Base-by-base conservation (phyloP, 2,329 filamentous ascomycete species). In the Aspergillus versicolor region DNA sequence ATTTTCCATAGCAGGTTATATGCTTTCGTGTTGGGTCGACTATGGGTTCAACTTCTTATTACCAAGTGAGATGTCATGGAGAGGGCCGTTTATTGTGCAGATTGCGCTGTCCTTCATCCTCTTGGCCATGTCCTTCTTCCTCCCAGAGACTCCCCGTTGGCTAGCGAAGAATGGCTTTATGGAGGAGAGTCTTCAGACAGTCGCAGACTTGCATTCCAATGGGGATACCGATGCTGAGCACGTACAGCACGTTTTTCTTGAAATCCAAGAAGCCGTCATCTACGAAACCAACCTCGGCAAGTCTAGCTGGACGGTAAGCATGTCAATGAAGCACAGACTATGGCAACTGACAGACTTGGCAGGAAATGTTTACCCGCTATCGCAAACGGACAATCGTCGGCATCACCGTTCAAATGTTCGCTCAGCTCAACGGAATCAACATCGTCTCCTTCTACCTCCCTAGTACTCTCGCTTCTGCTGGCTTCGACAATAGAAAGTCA, bases 371-470 rank as follows among this genome's bases (percentile, higher is more conserved):
- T 54, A 77, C 73, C 6, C 68, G 68, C 4, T 77, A 77, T 53
- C 71, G 73, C 40, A 77, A 77, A 56, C 70, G 74, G n/a, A 76
- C 73, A 3, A 69, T 76, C 30, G 70, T 76, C 32, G 74, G 72
- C 48, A 74, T 76, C 54, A 75, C 73, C 0, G 74, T 70, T 8
- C 73, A 75, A 40, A 76, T 76, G 72, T 75, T 73, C 42, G 73
- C 75, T 1, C 73, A 76, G 46, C 66, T 76, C 34, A 75, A 75
- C 61, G 74, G 74, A 22, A 76, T 76, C 63, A 77, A 76, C 62
- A 71, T 77, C 62, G 75, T 76, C 56, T 76, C 74, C 4, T 77
- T 76, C 60, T 77, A 77, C 50, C 71, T 77, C 13, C 74, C 74
- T 1, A 72, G 66, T 19, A 71, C 73, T 0, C 67, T 76, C 2